phyloP scores from a whole-genome alignment of 106 monocot genomes.

The Phalaenopsis equestris region DNA sequence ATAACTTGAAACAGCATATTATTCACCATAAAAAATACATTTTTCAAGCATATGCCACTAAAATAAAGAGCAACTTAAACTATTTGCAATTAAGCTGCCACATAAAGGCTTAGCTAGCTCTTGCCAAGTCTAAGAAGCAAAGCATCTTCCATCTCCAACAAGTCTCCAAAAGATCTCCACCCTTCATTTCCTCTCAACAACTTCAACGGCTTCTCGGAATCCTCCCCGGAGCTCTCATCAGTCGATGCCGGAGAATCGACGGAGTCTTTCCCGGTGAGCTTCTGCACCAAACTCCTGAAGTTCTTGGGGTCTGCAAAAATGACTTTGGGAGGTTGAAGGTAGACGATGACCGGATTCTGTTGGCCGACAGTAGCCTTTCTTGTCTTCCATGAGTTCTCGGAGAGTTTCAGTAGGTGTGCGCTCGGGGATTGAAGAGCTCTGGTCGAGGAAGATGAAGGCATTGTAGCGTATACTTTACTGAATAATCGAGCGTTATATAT shows the following conservation, averaged over 20 bases:
- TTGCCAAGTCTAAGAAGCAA: not conserved
- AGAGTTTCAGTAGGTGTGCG: not conserved
- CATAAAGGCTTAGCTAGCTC: not conserved
- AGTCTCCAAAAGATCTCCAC: not conserved
- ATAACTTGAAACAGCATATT: too few species aligned
- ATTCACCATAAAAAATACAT: too few species aligned
- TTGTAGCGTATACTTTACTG: too few species aligned
- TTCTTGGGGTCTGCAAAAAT: not conserved
- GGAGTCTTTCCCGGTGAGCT: conserved; percentile 4
- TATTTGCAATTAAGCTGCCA: too few species aligned
- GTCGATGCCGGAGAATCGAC: not conserved
- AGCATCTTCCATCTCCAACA: not conserved
- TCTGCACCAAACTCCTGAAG: conserved; percentile 13
- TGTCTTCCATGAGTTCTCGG: not conserved
- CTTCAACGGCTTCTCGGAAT: not conserved
- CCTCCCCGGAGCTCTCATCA: not conserved
- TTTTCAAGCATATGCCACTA: too few species aligned
- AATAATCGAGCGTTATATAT: too few species aligned
- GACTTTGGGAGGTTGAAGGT: conserved; percentile 10
- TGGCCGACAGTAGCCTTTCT: not conserved
- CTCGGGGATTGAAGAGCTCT: not conserved
- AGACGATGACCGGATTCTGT: conserved; percentile 5
- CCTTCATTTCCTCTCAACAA: not conserved
- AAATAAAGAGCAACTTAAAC: too few species aligned
- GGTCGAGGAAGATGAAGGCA: not conserved